Base-by-base conservation (phyloP, 2,329 filamentous ascomycete species). In the Cephalotrichum gorgonifer region DNA sequence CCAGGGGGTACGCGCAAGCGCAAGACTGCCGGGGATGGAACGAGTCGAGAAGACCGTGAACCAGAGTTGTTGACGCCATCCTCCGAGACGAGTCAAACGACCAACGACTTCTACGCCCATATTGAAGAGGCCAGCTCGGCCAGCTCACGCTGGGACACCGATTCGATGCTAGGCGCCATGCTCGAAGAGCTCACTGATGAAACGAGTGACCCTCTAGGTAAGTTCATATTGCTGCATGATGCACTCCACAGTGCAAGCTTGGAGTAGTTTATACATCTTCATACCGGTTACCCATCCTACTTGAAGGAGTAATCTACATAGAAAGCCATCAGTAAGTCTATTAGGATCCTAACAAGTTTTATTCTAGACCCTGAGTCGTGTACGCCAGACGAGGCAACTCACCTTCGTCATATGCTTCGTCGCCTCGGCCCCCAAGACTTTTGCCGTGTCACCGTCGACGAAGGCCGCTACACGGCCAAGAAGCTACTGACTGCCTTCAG, bases 401-500 rank as follows among this genome's bases (percentile, higher is more conserved):
- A 73, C 17, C 85, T 83, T 61, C 81, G 86, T 55, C 76, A 83
- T 57, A 76, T 85, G 54, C 73, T 95, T 51, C 85, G 85, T 60
- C 74, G 80, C 47, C 72, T 89, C 53, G 90, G 90, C n/a, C 85
- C 86, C 22, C 76, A 80, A 52, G 76, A 83, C 52, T 95, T 96
- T 63, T 81, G 87, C 60, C 72, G 80, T 57, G 75, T 82, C 56
- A 89, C 85, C 28, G 73, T 94, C 46, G 79, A 81, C 54, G 74
- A 75, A 48, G 81, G 82, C 28, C 74, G 73, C 47, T 82, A 93
- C 62, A 83, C 84, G 20, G 86, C 86, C 49, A 88, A 85, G 67
- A 91, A 88, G 66, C 74, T 96, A 27, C 81, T 91, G 61, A 89
- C 87, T 8, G 90, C 88, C 14, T 96, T 96, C 70, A 83, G 83